phyloP scores from a whole-genome alignment of 495 filamentous ascomycete genomes.

The Neurospora sp. region DNA sequence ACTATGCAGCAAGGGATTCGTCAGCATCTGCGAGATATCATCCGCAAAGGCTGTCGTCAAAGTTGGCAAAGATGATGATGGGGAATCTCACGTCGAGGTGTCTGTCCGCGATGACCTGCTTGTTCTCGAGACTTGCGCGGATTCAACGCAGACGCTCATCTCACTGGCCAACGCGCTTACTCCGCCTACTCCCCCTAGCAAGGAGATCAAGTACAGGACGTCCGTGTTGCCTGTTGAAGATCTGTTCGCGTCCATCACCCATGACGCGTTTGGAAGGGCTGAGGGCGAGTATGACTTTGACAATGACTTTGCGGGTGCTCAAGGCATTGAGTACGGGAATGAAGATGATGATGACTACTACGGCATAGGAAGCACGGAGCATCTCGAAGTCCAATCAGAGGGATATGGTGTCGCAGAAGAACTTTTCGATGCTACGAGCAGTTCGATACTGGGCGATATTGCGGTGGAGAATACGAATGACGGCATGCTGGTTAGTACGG shows the following conservation, averaged over 20 bases:
- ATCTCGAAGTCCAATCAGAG: conserved; percentile 28
- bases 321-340: conserved; percentile 23
- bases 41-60: conserved; percentile 58
- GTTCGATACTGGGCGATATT: conserved; percentile 23
- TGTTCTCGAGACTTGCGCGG: conserved; percentile 88
- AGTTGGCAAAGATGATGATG: conserved; percentile 36
- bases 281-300: conserved; percentile 48
- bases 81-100: conserved; percentile 59
- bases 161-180: conserved; percentile 68
- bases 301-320: conserved; percentile 39
- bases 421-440: conserved; percentile 30
- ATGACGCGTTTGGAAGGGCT: conserved; percentile 60
- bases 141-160: conserved; percentile 91
- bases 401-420: conserved; percentile 23
- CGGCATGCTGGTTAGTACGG: conserved; percentile 44
- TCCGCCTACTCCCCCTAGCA: conserved; percentile 71
- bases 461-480: conserved; percentile 42
- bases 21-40: conserved; percentile 75
- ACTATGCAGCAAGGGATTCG: conserved; percentile 63
- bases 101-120: conserved; percentile 77
- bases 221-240: conserved; percentile 76
- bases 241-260: conserved; percentile 80
- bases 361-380: conserved; percentile 22
- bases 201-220: conserved; percentile 76
- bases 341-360: conserved; percentile 27